A percentile compares a stretch with the other conserved stretches of the same genome.
phyloP scores from a whole-genome alignment of 1,139 yeast genomes.

The Suhomyces ambrosiae region DNA sequence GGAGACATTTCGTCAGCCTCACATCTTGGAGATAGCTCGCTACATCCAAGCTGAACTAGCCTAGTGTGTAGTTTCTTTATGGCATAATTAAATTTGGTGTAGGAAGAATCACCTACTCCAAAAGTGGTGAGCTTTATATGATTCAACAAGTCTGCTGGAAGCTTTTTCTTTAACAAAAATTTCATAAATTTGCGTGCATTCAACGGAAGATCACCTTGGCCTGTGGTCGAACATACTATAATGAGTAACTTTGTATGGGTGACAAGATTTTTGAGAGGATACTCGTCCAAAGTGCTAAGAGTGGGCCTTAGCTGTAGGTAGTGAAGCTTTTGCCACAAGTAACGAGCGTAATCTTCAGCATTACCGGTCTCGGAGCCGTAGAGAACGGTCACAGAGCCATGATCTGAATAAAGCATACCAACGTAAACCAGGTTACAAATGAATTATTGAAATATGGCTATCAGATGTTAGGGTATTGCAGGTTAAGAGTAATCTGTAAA shows the following conservation, averaged over 20 bases:
- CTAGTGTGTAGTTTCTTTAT: constrained; percentile 79
- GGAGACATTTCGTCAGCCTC: constrained; percentile 89
- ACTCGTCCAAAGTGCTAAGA: constrained; percentile 63
- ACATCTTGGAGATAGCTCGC: constrained; percentile 68
- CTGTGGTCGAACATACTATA: constrained; percentile 84
- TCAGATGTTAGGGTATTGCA: no score
- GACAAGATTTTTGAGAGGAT: constrained; percentile 52
- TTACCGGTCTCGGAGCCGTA: constrained; percentile 96
- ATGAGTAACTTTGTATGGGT: constrained; percentile 55
- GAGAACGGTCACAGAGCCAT: constrained; percentile 51
- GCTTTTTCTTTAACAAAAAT: constrained; percentile 64
- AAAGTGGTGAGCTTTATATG: constrained; percentile 70
- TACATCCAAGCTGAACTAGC: constrained; percentile 78
- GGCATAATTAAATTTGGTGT: constrained; percentile 85
- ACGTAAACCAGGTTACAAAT: no score
- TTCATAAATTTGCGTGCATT: constrained; percentile 75
- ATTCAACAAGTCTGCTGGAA: constrained; percentile 64
- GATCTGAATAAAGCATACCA: constrained; percentile 2
- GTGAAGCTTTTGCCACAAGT: constrained; percentile 57
- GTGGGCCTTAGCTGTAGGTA: constrained; percentile 56
- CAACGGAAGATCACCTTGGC: constrained; percentile 92
- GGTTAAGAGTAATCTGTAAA: no score
- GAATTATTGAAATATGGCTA: no score
- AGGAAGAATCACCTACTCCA: constrained; percentile 95
- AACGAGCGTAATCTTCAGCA: constrained; percentile 80